These are phyloP conservation scores for Populus tomentosa DNA, from an alignment of 441 rosid genomes.

Conservation along the genomic window DNA sequence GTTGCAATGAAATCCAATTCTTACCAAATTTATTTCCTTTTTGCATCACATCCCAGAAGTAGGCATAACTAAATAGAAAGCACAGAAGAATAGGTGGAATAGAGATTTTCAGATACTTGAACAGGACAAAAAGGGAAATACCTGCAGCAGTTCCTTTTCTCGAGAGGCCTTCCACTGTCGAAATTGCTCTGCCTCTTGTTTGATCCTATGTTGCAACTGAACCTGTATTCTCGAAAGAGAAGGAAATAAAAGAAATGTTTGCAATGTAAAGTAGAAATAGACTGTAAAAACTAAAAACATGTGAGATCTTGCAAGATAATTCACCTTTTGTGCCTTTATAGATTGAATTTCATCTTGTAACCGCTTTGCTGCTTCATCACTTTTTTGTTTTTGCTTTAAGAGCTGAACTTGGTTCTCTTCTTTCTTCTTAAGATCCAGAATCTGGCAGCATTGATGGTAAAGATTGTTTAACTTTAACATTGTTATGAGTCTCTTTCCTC, in stretches of 20 bases:
- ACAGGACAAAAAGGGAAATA: slow-evolving; percentile 19
- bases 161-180: slow-evolving; percentile 90
- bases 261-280: neutral
- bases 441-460: slow-evolving; percentile 32
- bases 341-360: slow-evolving; percentile 95
- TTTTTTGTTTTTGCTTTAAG: slow-evolving; percentile 90
- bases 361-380: slow-evolving; percentile 90
- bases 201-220: slow-evolving; percentile 86
- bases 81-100: neutral
- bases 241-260: neutral
- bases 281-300: neutral
- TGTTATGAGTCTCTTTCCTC: neutral
- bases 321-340: slow-evolving; percentile 93
- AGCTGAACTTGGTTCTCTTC: slow-evolving; percentile 96
- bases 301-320: neutral
- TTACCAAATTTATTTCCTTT: neutral
- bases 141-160: slow-evolving; percentile 94
- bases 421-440: slow-evolving; percentile 90
- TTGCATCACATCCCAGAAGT: slow-evolving; percentile 3
- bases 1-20: neutral
- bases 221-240: slow-evolving; percentile 42
- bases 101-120: neutral
- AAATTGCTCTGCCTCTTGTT: slow-evolving; percentile 92
- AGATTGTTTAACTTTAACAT: slow-evolving; percentile 10
- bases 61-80: neutral